Percentiles rank a stretch among this genome's conserved stretches.
Evolutionary conservation across 768 basidiomycete species (phyloP).

Genomic region (Hygrophorus russula): DNA sequence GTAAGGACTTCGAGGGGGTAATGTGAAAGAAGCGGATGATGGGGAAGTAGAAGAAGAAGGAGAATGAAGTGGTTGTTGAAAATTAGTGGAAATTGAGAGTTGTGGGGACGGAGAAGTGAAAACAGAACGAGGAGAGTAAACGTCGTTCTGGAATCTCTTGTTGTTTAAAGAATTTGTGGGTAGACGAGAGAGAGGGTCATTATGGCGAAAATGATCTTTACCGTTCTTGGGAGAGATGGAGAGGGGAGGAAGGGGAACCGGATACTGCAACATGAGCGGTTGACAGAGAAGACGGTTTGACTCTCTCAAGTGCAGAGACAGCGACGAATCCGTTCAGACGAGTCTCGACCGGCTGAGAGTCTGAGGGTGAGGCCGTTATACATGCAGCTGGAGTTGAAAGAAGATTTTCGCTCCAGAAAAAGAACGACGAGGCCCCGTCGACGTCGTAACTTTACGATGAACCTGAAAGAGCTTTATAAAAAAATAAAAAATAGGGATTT

Average conservation of each 20-base stretch:
- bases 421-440: constrained; percentile 4
- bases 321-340: constrained; percentile 35
- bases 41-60: constrained; percentile 15
- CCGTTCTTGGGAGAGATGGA: constrained; percentile 22
- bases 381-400: constrained; percentile 23
- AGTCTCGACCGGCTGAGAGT: constrained; percentile 39
- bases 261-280: constrained; percentile 52
- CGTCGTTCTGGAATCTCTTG: constrained; percentile 30
- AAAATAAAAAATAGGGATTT: neutral
- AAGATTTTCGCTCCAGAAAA: neutral
- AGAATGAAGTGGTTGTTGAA: constrained; percentile 12
- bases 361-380: constrained; percentile 31
- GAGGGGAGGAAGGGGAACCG: constrained; percentile 29
- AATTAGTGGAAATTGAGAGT: constrained; percentile 14
- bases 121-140: constrained; percentile 18
- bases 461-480: too few relatives aligned
- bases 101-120: constrained; percentile 4
- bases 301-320: constrained; percentile 20
- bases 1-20: constrained; percentile 13
- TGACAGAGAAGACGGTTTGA: constrained; percentile 17
- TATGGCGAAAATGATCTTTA: constrained; percentile 27
- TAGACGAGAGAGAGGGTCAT: constrained; percentile 22
- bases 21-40: constrained; percentile 24
- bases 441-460: constrained; percentile 2
- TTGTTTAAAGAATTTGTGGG: neutral